These are phyloP conservation scores for Phoma sp. DNA, from an alignment of 2,329 filamentous ascomycete species.

Conservation along the genomic window DNA sequence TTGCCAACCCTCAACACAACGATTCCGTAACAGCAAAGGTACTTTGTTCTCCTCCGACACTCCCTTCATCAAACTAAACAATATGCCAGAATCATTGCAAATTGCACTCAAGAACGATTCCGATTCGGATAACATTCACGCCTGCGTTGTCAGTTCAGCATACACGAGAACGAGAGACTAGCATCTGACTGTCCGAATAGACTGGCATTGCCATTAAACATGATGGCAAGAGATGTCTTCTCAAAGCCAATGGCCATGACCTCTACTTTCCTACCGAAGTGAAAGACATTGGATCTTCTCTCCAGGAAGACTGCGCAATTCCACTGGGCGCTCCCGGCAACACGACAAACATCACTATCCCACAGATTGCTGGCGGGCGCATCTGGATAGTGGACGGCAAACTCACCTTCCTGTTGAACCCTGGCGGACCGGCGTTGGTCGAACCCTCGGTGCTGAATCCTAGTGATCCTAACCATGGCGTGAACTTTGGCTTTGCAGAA, in stretches of 20 bases:
- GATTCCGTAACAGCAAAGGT: neutral
- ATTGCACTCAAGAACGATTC: constrained; percentile 15
- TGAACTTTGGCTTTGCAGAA: constrained; percentile 14
- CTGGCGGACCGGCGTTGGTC: constrained; percentile 12
- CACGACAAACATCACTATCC: constrained; percentile 13
- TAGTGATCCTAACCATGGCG: constrained; percentile 11
- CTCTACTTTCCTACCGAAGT: constrained; percentile 14
- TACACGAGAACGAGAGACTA: too few relatives aligned
- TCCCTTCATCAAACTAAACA: neutral
- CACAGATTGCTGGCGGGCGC: constrained; percentile 12
- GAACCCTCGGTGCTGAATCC: constrained; percentile 14
- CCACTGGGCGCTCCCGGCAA: constrained; percentile 11
- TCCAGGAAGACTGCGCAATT: constrained; percentile 16
- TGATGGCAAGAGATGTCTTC: constrained; percentile 11
- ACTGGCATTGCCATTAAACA: constrained; percentile 15
- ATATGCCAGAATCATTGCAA: constrained; percentile 15
- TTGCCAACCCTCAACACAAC: constrained; percentile 4
- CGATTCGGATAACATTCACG: constrained; percentile 10
- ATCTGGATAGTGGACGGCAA: constrained; percentile 13
- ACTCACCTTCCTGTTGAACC: constrained; percentile 13
- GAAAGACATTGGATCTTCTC: constrained; percentile 13
- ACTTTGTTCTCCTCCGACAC: neutral
- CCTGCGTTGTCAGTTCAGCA: constrained; percentile 8
- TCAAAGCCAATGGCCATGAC: constrained; percentile 11
- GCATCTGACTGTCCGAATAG: neutral